Base-by-base conservation (phyloP, 2,329 filamentous ascomycete species). In the Microascus cirrosus region DNA sequence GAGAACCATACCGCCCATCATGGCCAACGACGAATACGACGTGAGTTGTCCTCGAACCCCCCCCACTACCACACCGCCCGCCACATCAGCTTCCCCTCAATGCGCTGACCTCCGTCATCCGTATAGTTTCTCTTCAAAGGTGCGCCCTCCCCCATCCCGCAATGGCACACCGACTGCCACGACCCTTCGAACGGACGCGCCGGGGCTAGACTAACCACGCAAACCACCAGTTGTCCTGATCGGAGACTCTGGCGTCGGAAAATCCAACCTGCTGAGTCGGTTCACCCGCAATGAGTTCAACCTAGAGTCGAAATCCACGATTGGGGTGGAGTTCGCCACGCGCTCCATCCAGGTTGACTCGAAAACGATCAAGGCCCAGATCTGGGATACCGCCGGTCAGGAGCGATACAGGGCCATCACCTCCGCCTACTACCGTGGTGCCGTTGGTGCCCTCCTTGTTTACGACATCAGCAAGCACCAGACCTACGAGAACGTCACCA, bases 1-100 rank as follows among this genome's bases (percentile, higher is more conserved):
- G 45, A 50, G 22, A 10, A 24, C 45, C 7, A 20, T 54, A 20
- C 28, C 51, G 56, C 56, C 56, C 56, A 54, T 68, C 76, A 99
- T 97, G 94, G 94, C 93, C 71, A 99, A 97, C 86, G 94, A 99
- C 84, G 94, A 99, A 82, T 99, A 99, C 80, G 94, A 99, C 87
- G 93, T 97, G 80, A 82, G 91, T 72, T 32, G 53, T 58, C 55
- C 54, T 51, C 53, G 60, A 50, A n/a, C n/a, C 61, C 53, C 20
- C 59, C 55, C 59, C 55, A 58, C 39, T 20, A 18, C 20, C 45
- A 35, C 45, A 53, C 58, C 59, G 61, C 61, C 56, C 58, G 45
- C 59, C 57, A 36, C 52, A 48, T 61, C 54, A 34, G 20, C 45
- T 50, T 50, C 45, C 45, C 64, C 62, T 68, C 61, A 42, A 48